phyloP scores from a whole-genome alignment of 176 grass and related monocot species.

The Thinopyrum elongatum region DNA sequence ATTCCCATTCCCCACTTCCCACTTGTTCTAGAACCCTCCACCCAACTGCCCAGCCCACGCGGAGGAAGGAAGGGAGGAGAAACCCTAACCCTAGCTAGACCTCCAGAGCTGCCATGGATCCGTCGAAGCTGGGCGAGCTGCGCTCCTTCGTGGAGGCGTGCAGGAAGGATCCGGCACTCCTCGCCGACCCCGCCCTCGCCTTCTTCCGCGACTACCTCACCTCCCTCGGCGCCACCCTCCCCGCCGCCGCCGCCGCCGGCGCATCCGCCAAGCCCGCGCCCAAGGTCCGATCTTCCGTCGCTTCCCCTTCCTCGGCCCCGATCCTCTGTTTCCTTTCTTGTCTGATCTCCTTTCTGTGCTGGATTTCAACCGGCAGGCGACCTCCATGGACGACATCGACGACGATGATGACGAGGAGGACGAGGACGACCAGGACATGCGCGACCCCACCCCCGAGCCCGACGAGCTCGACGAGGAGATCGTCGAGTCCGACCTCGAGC shows the following conservation, averaged over 20 bases:
- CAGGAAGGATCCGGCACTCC: constrained; percentile 68
- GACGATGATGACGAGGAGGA: constrained; percentile 23
- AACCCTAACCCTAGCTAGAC: not conserved
- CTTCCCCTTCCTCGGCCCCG: not conserved
- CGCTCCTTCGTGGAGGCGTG: constrained; percentile 67
- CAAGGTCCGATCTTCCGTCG: not conserved
- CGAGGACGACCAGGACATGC: constrained; percentile 38
- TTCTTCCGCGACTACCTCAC: constrained; percentile 93
- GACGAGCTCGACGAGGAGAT: constrained; percentile 94
- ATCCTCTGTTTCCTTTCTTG: not conserved
- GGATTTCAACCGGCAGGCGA: constrained; percentile 14
- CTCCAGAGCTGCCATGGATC: not conserved
- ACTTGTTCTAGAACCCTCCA: not conserved
- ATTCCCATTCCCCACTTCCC: no score
- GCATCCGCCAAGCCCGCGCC: not conserved
- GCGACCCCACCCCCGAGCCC: constrained; percentile 58
- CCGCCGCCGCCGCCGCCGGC: constrained; percentile 37
- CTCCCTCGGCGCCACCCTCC: constrained; percentile 73
- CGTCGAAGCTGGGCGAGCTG: not conserved
- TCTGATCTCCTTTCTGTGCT: not conserved
- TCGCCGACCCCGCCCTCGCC: constrained; percentile 69
- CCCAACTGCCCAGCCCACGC: not conserved
- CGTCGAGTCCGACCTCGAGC: constrained; percentile 88
- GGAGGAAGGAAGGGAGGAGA: not conserved
- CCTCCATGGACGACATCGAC: constrained; percentile 66